These are phyloP conservation scores for Stemphylium beticola DNA, from an alignment of 2,329 filamentous ascomycete genomes.

Conservation along the genomic window DNA sequence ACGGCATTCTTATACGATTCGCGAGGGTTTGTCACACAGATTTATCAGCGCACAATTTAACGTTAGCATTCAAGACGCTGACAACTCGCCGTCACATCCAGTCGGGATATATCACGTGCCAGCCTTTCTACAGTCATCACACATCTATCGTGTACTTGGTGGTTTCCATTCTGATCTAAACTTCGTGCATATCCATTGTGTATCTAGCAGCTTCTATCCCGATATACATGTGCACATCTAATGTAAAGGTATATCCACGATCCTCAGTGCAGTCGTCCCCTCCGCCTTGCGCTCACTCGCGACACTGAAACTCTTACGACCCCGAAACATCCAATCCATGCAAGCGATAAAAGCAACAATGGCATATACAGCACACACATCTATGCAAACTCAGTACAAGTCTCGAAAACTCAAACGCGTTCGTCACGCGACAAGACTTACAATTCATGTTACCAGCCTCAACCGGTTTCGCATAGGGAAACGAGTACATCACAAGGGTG, in stretches of 20 bases:
- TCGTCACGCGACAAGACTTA: background rate
- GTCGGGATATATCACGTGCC: too few species aligned
- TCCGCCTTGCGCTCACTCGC: constrained; percentile 36
- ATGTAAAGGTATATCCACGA: background rate
- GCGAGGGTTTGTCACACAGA: too few species aligned
- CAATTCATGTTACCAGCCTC: constrained; percentile 42
- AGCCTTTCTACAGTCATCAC: too few species aligned
- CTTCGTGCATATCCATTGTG: too few species aligned
- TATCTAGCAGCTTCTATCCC: background rate
- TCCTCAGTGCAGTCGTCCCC: constrained; percentile 6
- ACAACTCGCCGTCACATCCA: too few species aligned
- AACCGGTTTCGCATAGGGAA: constrained; percentile 43
- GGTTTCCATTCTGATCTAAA: background rate
- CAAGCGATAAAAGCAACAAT: constrained; percentile 37
- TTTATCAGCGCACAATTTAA: too few species aligned
- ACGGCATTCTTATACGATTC: too few species aligned
- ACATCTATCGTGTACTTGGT: too few species aligned
- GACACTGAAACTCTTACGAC: constrained; percentile 40
- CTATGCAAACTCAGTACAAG: background rate
- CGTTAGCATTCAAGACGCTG: too few species aligned
- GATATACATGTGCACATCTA: background rate
- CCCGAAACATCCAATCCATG: constrained; percentile 39
- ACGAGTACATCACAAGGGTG: constrained; percentile 56
- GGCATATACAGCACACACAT: constrained; percentile 26
- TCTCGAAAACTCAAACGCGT: constrained; percentile 12